Percentiles rank a stretch among this genome's conserved stretches.
Evolutionary conservation across 257 asterid genomes (phyloP).

Genomic region (Galeopsis tetrahit): DNA sequence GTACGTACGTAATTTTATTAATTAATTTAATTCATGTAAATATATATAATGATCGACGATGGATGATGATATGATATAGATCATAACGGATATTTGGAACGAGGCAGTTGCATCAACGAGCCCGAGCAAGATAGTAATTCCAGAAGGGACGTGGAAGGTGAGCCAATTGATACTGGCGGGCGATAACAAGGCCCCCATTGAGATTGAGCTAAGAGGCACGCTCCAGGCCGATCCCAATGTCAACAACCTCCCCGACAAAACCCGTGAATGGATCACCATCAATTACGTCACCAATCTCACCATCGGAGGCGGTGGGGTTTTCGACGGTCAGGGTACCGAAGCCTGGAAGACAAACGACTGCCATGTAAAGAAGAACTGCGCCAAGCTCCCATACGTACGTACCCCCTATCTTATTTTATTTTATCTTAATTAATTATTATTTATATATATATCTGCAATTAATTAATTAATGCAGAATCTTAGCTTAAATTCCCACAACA

Average conservation of each 20-base stretch:
- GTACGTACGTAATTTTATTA: too few species aligned
- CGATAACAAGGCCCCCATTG: neutral
- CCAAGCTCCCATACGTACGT: conserved; percentile 1
- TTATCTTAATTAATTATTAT: too few species aligned
- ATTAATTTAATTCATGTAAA: too few species aligned
- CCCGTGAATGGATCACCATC: neutral
- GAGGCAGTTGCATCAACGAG: neutral
- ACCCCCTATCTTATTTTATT: too few species aligned
- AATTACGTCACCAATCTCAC: neutral
- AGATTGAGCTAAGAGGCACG: neutral
- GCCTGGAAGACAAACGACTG: neutral
- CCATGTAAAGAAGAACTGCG: neutral
- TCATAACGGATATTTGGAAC: neutral
- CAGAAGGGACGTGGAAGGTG: neutral
- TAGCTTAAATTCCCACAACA: neutral
- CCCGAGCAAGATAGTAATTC: conserved; percentile 7
- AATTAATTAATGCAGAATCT: neutral
- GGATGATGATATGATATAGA: neutral
- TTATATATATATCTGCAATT: too few species aligned
- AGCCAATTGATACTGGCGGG: neutral
- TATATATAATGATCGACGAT: too few species aligned
- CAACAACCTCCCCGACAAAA: neutral
- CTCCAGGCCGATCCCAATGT: neutral
- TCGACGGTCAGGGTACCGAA: neutral
- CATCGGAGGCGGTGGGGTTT: neutral